Percentiles rank a stretch among this genome's conserved stretches.
phyloP scores from a whole-genome alignment of 2,329 filamentous ascomycete species.

The Alternaria hordeiaustralica region DNA sequence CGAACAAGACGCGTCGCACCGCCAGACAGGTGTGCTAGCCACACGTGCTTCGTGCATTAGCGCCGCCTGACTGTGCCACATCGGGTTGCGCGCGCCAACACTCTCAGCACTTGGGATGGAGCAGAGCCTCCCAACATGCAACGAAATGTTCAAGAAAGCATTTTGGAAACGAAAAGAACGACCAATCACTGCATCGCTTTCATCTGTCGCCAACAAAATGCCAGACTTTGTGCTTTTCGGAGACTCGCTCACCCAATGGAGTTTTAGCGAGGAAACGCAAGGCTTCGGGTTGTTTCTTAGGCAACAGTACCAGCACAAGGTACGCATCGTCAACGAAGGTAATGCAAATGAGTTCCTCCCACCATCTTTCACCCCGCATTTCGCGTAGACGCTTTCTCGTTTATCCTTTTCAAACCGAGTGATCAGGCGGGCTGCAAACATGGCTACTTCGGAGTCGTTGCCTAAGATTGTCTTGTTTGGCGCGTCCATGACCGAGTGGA shows the following conservation, averaged over 20 bases:
- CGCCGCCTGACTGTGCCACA: neutral
- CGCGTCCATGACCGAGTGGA: slow-evolving; percentile 33
- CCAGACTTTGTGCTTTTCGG: slow-evolving; percentile 45
- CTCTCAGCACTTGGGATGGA: neutral
- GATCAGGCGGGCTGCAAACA: neutral
- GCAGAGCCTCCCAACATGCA: neutral
- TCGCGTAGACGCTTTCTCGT: neutral
- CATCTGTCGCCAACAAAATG: neutral
- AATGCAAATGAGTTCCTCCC: neutral
- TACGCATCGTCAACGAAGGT: slow-evolving; percentile 42
- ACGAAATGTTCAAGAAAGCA: neutral
- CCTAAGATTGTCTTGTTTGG: slow-evolving; percentile 32
- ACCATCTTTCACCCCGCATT: neutral
- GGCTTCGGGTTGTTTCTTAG: slow-evolving; percentile 42
- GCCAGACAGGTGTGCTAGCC: neutral
- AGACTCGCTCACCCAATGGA: slow-evolving; percentile 44
- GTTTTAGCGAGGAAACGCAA: slow-evolving; percentile 32
- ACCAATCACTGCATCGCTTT: neutral
- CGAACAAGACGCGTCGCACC: neutral
- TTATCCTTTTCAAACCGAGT: neutral
- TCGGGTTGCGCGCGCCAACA: neutral
- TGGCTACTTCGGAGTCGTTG: neutral
- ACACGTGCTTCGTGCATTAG: slow-evolving; percentile 11
- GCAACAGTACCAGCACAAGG: slow-evolving; percentile 34
- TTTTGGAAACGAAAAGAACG: neutral